Conservation (phyloP, 2,329 filamentous ascomycete genomes). For the Cladophialophora yegresii region DNA sequence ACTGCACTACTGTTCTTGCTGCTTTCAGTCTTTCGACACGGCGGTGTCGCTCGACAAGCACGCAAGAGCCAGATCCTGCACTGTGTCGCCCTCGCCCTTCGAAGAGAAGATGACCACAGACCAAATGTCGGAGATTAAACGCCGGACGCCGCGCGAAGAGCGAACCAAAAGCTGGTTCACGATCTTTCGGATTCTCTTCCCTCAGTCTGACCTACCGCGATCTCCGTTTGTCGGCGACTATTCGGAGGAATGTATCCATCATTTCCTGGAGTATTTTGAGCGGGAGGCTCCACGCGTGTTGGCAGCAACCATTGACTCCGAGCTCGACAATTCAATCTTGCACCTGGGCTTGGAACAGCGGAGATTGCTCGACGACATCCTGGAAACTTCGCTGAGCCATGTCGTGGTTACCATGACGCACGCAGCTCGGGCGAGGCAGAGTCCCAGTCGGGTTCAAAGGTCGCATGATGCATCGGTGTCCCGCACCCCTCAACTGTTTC, state of each 20-base stretch:
- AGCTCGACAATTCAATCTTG: constrained; percentile 1
- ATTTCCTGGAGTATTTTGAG: constrained; percentile 9
- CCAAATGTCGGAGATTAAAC: constrained; percentile 16
- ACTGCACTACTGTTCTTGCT: constrained; percentile 11
- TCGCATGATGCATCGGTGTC: background rate
- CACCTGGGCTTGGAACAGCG: background rate
- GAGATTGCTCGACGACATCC: background rate
- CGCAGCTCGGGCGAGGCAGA: background rate
- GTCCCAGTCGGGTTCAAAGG: background rate
- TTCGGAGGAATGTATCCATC: background rate
- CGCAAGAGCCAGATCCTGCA: background rate
- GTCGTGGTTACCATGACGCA: background rate
- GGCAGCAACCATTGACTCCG: background rate
- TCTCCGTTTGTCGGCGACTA: constrained; percentile 15
- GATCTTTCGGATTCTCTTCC: constrained; percentile 22
- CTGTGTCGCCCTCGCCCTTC: constrained; percentile 3
- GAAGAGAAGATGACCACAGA: constrained; percentile 24
- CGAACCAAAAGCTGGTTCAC: constrained; percentile 20
- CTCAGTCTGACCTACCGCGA: constrained; percentile 8
- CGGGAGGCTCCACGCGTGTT: constrained; percentile 6
- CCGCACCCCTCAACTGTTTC: background rate
- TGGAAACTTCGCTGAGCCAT: background rate
- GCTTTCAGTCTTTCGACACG: constrained; percentile 12
- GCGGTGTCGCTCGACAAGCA: constrained; percentile 1
- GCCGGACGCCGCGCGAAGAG: constrained; percentile 7